Conservation (phyloP, 2,329 filamentous ascomycete genomes). For the Claviceps paspali region DNA sequence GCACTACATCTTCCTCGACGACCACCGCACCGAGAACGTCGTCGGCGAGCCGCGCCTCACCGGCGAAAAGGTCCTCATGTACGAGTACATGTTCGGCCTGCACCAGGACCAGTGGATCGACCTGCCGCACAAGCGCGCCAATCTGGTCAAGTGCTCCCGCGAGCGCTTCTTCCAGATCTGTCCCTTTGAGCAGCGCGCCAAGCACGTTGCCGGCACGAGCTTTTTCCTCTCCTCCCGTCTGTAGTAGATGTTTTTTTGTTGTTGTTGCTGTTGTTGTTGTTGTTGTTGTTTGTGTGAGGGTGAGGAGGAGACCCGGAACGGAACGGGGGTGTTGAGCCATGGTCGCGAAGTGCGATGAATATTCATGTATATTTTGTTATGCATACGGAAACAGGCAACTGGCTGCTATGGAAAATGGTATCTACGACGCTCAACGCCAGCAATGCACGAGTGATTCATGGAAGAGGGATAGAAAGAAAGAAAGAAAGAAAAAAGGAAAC, state of each 20-base stretch:
- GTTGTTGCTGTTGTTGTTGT: too few species aligned
- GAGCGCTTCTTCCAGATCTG: constrained; percentile 3
- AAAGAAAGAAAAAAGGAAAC: too few species aligned
- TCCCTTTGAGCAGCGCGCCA: neutral
- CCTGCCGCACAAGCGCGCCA: constrained; percentile 1
- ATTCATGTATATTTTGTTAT: too few species aligned
- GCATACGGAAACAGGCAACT: too few species aligned
- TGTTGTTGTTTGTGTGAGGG: too few species aligned
- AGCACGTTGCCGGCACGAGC: neutral
- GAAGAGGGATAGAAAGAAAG: too few species aligned
- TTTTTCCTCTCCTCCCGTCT: neutral
- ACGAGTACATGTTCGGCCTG: constrained; percentile 2
- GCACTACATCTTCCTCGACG: constrained; percentile 48
- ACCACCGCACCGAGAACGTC: constrained; percentile 39
- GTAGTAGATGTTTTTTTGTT: neutral
- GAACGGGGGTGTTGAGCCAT: too few species aligned
- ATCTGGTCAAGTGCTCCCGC: neutral
- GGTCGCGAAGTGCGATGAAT: too few species aligned
- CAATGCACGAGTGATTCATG: too few species aligned
- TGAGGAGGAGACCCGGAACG: too few species aligned
- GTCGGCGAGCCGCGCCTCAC: constrained; percentile 45
- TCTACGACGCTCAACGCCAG: too few species aligned
- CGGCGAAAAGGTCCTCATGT: neutral
- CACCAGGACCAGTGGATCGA: constrained; percentile 1
- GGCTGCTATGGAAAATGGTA: too few species aligned